Evolutionary conservation across 2,329 filamentous ascomycete species (phyloP).

Genomic region (Penicillium brasilianum): DNA sequence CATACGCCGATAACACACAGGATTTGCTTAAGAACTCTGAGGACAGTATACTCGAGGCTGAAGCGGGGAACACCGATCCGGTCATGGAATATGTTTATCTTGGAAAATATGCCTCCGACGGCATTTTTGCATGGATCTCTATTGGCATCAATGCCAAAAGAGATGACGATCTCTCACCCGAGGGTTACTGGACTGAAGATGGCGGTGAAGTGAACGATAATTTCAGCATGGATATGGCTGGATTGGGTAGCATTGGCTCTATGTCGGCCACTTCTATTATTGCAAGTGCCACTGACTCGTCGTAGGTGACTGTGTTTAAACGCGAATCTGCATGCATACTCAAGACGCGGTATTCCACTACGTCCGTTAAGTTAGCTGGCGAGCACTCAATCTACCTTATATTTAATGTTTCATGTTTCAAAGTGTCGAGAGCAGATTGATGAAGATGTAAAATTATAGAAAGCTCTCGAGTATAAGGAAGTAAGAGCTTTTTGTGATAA

Average conservation of each 20-base stretch:
- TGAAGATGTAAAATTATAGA: too few relatives aligned
- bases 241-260: not conserved
- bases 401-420: too few relatives aligned
- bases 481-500: too few relatives aligned
- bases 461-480: too few relatives aligned
- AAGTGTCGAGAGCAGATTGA: too few relatives aligned
- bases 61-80: not conserved
- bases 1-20: not conserved
- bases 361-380: too few relatives aligned
- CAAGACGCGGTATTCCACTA: not conserved
- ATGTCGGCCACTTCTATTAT: not conserved
- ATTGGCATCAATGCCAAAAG: not conserved
- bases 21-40: not conserved
- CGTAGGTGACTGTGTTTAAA: not conserved
- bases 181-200: not conserved
- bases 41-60: not conserved
- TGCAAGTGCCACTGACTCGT: not conserved
- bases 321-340: not conserved
- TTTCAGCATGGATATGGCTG: constrained; percentile 6
- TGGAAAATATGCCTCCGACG: not conserved
- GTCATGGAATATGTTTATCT: not conserved
- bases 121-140: not conserved
- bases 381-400: too few relatives aligned
- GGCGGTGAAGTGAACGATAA: not conserved
- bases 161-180: not conserved